A percentile compares a stretch with the other conserved stretches of the same genome.
phyloP scores from a whole-genome alignment of 2,329 filamentous ascomycete genomes.

The Calycina herbarum region DNA sequence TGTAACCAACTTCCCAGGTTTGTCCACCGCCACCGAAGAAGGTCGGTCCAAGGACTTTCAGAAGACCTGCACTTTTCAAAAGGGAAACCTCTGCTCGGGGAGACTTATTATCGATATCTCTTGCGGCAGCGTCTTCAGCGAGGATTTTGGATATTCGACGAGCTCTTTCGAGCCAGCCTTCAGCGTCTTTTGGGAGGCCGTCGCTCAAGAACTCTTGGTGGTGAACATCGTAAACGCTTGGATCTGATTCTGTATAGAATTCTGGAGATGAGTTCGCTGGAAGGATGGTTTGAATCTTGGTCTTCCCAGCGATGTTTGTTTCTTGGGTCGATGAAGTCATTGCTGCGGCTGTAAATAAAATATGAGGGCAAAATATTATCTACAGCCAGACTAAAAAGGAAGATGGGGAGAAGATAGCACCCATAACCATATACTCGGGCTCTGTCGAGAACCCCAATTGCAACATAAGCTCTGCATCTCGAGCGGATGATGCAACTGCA shows the following conservation, averaged over 20 bases:
- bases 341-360: background rate
- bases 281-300: background rate
- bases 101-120: slow-evolving; percentile 53
- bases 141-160: slow-evolving; percentile 51
- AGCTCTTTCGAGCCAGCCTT: slow-evolving; percentile 50
- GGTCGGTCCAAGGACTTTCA: slow-evolving; percentile 50
- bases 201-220: slow-evolving; percentile 40
- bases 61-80: slow-evolving; percentile 51
- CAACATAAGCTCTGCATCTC: background rate
- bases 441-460: background rate
- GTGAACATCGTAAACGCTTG: slow-evolving; percentile 43
- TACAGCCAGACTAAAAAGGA: background rate
- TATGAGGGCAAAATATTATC: background rate
- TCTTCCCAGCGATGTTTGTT: background rate
- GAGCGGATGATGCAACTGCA: background rate
- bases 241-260: slow-evolving; percentile 37
- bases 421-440: background rate
- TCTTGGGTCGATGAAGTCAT: slow-evolving; percentile 19
- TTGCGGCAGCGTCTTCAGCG: slow-evolving; percentile 46
- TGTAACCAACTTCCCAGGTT: slow-evolving; percentile 56
- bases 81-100: slow-evolving; percentile 51
- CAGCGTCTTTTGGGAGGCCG: slow-evolving; percentile 41
- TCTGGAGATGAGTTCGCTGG: background rate
- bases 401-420: background rate
- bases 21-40: slow-evolving; percentile 55